These are phyloP conservation scores for Hanseniaspora clermontiae DNA, from an alignment of 805 yeast species.

Conservation along the genomic window DNA sequence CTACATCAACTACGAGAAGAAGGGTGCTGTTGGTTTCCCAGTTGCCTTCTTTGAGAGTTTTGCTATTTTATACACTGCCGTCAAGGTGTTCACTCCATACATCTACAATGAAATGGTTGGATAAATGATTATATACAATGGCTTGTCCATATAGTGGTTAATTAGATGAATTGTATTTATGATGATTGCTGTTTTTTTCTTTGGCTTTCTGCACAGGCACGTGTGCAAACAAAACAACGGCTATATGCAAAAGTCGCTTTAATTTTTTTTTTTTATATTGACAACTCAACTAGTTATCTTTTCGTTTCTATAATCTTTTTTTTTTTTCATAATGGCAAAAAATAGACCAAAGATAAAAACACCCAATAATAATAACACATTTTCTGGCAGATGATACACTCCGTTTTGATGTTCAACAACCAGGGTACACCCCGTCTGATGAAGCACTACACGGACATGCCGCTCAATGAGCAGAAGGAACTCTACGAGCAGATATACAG, in stretches of 20 bases:
- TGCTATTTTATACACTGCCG: conserved; percentile 59
- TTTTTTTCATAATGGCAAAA: neutral
- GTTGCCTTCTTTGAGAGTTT: conserved; percentile 58
- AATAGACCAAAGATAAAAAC: neutral
- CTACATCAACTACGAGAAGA: conserved; percentile 48
- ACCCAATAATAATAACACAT: neutral
- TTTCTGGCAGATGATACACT: conserved; percentile 53
- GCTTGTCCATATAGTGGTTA: too few species aligned
- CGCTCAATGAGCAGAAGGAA: conserved; percentile 1
- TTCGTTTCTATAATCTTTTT: neutral
- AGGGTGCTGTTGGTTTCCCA: conserved; percentile 58
- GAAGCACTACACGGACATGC: conserved; percentile 81
- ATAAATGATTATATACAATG: conserved; percentile 14
- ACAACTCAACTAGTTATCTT: too few species aligned
- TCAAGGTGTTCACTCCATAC: conserved; percentile 68
- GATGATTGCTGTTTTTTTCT: neutral
- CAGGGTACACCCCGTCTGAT: conserved; percentile 80
- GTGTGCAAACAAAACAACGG: too few species aligned
- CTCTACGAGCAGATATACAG: conserved; percentile 5
- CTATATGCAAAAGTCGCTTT: too few species aligned
- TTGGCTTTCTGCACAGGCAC: neutral
- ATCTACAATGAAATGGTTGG: conserved; percentile 40
- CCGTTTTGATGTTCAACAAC: conserved; percentile 76
- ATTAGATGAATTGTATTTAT: too few species aligned
- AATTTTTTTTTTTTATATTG: too few species aligned